A percentile compares a stretch with the other conserved stretches of the same genome.
phyloP scores from a whole-genome alignment of 2,329 filamentous ascomycete genomes.

The Stemphylium beticola region DNA sequence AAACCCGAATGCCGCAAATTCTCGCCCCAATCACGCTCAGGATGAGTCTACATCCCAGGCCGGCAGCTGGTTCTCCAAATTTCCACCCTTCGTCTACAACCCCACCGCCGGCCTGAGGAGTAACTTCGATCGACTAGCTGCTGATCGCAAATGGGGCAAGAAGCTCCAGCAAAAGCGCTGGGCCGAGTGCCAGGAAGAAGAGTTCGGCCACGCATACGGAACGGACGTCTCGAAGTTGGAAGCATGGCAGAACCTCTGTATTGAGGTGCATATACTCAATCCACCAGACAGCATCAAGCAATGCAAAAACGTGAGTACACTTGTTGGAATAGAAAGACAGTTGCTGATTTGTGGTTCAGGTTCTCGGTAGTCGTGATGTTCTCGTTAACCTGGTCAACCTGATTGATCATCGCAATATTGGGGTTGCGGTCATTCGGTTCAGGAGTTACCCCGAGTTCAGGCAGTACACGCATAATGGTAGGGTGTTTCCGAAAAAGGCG shows the following conservation, averaged over 20 bases:
- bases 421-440: conserved; percentile 20
- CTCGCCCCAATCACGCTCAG: background rate
- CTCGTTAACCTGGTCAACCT: conserved; percentile 30
- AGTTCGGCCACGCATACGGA: conserved; percentile 13
- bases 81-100: conserved; percentile 10
- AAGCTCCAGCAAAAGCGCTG: conserved; percentile 5
- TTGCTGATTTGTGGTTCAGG: background rate
- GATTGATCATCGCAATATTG: conserved; percentile 24
- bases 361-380: conserved; percentile 17
- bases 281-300: conserved; percentile 18
- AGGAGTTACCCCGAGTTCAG: conserved; percentile 11
- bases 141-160: conserved; percentile 7
- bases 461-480: conserved; percentile 13
- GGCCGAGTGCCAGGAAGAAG: conserved; percentile 11
- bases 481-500: conserved; percentile 6
- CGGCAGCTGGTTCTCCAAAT: conserved; percentile 11
- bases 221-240: conserved; percentile 16
- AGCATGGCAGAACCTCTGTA: conserved; percentile 27
- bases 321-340: background rate
- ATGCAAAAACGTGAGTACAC: conserved; percentile 21
- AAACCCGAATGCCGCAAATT: background rate
- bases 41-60: background rate
- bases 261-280: conserved; percentile 18
- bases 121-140: conserved; percentile 17
- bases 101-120: background rate